Conservation (phyloP, 1,139 yeast species). For the Candida sanyaensis region DNA sequence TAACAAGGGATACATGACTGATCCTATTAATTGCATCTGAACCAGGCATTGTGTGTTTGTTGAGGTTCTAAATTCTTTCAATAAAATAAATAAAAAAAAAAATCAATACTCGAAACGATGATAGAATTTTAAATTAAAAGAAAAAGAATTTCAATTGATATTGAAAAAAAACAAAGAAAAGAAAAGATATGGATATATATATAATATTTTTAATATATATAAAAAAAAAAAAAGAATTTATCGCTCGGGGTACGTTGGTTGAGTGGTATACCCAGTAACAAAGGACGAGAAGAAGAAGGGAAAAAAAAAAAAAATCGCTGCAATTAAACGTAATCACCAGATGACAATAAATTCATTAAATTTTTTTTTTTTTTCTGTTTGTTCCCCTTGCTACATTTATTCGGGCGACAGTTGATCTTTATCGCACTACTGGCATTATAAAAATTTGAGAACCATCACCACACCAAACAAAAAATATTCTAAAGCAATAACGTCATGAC, state of each 20-base stretch:
- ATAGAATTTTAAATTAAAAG: too few species aligned
- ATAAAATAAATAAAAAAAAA: too few species aligned
- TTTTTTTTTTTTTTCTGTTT: background rate
- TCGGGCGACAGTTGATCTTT: constrained; percentile 5
- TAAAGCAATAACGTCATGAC: constrained; percentile 8
- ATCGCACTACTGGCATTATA: background rate
- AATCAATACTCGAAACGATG: too few species aligned
- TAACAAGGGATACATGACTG: constrained; percentile 59
- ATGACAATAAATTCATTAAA: background rate
- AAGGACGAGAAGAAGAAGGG: background rate
- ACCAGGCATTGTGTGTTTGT: constrained; percentile 8
- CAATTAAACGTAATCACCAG: constrained; percentile 3
- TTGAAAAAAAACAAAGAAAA: too few species aligned
- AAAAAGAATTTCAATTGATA: too few species aligned
- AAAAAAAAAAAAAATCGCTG: background rate
- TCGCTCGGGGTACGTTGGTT: background rate
- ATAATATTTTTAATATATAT: background rate
- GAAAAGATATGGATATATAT: background rate
- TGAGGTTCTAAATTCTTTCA: too few species aligned
- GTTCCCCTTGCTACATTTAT: background rate
- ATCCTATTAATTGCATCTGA: constrained; percentile 21
- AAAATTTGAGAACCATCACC: background rate
- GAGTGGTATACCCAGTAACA: too few species aligned
- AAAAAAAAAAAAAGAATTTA: too few species aligned
- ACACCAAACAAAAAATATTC: background rate